Percentiles rank a stretch among this genome's conserved stretches.
phyloP scores from a whole-genome alignment of 768 basidiomycete species.

The Xerocomus potaroensis region DNA sequence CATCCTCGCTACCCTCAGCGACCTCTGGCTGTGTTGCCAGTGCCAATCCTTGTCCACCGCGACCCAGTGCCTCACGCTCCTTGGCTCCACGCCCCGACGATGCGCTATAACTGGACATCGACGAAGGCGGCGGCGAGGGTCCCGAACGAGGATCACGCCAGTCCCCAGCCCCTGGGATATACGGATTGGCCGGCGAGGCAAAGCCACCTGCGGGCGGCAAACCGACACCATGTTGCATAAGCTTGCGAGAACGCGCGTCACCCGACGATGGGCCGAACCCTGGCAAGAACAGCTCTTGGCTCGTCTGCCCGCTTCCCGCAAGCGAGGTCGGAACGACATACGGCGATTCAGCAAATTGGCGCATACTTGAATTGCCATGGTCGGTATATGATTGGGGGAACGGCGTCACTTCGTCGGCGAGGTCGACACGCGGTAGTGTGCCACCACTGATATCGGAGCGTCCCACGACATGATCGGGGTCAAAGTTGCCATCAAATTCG shows the following conservation, averaged over 20 bases:
- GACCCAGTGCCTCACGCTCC: slow-evolving; percentile 22
- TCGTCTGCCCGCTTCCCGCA: neutral
- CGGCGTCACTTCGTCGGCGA: slow-evolving; percentile 28
- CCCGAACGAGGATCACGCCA: slow-evolving; percentile 18
- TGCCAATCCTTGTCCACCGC: slow-evolving; percentile 14
- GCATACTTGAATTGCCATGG: slow-evolving; percentile 19
- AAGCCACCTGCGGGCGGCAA: slow-evolving; percentile 2
- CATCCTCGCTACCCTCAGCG: slow-evolving; percentile 17
- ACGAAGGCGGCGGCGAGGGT: slow-evolving; percentile 23
- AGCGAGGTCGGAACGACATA: slow-evolving; percentile 7
- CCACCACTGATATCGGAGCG: slow-evolving; percentile 20
- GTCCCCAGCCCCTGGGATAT: slow-evolving; percentile 12
- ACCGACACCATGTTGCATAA: slow-evolving; percentile 1
- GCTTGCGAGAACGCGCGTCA: slow-evolving; percentile 10
- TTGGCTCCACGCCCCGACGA: slow-evolving; percentile 14
- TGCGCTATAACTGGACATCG: slow-evolving; percentile 14
- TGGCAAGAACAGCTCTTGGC: slow-evolving; percentile 9
- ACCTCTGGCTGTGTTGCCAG: slow-evolving; percentile 22
- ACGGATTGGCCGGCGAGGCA: slow-evolving; percentile 5
- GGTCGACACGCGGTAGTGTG: slow-evolving; percentile 27
- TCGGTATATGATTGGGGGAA: slow-evolving; percentile 11
- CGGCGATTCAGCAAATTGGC: slow-evolving; percentile 15
- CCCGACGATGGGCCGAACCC: neutral
- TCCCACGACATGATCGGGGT: slow-evolving; percentile 40
- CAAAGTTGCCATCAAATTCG: slow-evolving; percentile 50